A percentile compares a stretch with the other conserved stretches of the same genome.
Conservation (phyloP, 2,329 filamentous ascomycete genomes). For the Epichloe bromicola region DNA sequence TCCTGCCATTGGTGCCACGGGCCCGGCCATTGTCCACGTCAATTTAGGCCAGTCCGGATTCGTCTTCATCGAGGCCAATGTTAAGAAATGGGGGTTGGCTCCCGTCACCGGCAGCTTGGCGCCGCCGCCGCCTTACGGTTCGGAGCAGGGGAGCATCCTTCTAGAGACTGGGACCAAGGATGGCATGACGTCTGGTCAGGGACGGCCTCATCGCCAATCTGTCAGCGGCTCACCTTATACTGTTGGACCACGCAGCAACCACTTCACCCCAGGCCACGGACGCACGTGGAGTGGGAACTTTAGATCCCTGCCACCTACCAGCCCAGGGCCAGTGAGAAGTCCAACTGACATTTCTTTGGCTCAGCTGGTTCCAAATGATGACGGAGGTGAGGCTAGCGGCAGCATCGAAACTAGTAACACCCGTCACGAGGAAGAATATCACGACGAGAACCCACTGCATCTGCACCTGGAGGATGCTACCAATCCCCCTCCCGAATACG, state of each 20-base stretch:
- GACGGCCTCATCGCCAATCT: conserved; percentile 34
- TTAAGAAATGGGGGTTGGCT: conserved; percentile 98
- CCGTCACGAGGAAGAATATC: conserved; percentile 12
- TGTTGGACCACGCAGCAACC: conserved; percentile 29
- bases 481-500: conserved; percentile 59
- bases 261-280: conserved; percentile 50
- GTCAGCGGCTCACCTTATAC: conserved; percentile 22
- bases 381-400: conserved; percentile 48
- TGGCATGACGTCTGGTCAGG: conserved; percentile 33
- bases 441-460: conserved; percentile 25
- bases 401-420: conserved; percentile 10
- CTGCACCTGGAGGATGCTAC: conserved; percentile 39
- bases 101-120: conserved; percentile 92
- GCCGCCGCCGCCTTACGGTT: conserved; percentile 90
- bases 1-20: conserved; percentile 90
- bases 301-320: conserved; percentile 61
- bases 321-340: conserved; percentile 77
- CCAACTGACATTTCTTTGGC: conserved; percentile 94
- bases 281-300: conserved; percentile 69
- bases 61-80: conserved; percentile 97
- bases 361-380: conserved; percentile 60
- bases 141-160: conserved; percentile 90
- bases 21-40: conserved; percentile 83
- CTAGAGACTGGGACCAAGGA: conserved; percentile 70
- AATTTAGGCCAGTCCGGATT: conserved; percentile 98